A percentile compares a stretch with the other conserved stretches of the same genome.
phyloP scores from a whole-genome alignment of 1,139 yeast species.

The Scheffersomyces quercinus region DNA sequence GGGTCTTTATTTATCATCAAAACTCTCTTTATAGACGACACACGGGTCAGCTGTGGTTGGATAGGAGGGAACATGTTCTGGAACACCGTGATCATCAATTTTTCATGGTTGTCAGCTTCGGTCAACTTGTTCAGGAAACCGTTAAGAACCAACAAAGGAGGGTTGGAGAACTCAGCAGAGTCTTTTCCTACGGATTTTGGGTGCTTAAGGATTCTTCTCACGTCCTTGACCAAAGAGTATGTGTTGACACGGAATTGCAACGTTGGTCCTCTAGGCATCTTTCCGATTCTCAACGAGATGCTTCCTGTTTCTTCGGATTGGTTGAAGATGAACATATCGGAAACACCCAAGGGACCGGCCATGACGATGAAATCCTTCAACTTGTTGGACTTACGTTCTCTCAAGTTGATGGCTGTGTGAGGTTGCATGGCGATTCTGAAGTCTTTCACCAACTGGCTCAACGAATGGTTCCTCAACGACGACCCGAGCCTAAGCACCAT shows the following conservation, averaged over 20 bases:
- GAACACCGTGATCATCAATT: constrained; percentile 82
- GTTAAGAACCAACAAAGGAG: constrained; percentile 90
- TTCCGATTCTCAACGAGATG: constrained; percentile 78
- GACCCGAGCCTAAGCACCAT: constrained; percentile 90
- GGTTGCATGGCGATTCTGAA: constrained; percentile 94
- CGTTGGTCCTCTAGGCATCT: constrained; percentile 94
- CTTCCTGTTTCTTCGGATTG: constrained; percentile 78
- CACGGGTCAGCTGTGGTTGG: constrained; percentile 75
- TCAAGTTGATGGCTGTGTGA: constrained; percentile 85
- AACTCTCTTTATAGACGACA: constrained; percentile 77
- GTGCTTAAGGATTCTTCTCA: constrained; percentile 62
- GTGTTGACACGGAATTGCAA: constrained; percentile 74
- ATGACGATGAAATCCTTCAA: constrained; percentile 89
- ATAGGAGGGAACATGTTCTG: constrained; percentile 97
- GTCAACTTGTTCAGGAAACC: constrained; percentile 65
- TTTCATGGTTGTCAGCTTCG: constrained; percentile 67
- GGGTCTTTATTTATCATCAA: constrained; percentile 75
- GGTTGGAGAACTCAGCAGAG: constrained; percentile 63
- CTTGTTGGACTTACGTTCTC: constrained; percentile 84
- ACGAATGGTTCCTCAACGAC: constrained; percentile 74
- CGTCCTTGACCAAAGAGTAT: constrained; percentile 83
- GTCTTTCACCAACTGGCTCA: constrained; percentile 83
- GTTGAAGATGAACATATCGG: constrained; percentile 83
- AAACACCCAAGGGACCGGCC: constrained; percentile 96
- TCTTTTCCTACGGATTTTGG: constrained; percentile 72